A percentile compares a stretch with the other conserved stretches of the same genome.
These are phyloP conservation scores for Fagopyrum homotropicum DNA, from an alignment of 148 eudicot genomes.

Conservation along the genomic window DNA sequence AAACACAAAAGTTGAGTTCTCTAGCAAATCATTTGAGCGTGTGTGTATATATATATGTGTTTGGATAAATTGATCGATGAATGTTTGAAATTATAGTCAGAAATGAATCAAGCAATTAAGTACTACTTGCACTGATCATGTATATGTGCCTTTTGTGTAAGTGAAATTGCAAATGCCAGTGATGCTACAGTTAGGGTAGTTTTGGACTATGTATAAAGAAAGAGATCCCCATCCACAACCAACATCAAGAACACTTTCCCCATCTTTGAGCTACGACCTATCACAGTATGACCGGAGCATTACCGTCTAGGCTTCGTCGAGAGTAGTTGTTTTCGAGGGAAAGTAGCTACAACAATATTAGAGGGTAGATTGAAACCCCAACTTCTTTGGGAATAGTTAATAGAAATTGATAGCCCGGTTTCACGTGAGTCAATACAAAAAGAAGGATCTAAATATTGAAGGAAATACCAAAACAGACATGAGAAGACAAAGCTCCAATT, in stretches of 20 bases:
- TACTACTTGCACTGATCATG: constrained; percentile 69
- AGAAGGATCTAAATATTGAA: no score
- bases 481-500: no score
- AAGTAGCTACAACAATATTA: constrained; percentile 93
- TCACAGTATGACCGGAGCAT: constrained; percentile 83
- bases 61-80: neutral
- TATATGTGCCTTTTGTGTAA: constrained; percentile 73
- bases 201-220: constrained; percentile 63
- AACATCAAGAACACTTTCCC: constrained; percentile 88
- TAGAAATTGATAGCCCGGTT: no score
- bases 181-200: constrained; percentile 59
- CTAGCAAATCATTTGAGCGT: no score
- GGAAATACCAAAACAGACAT: no score
- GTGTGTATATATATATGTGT: no score
- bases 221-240: constrained; percentile 99
- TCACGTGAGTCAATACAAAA: no score
- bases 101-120: constrained; percentile 8
- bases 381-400: no score
- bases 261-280: constrained; percentile 70
- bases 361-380: no score
- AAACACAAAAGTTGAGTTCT: no score
- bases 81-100: neutral
- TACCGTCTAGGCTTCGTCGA: constrained; percentile 84
- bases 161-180: constrained; percentile 94
- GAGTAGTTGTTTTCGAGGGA: constrained; percentile 37